Base-by-base conservation (phyloP, 2,329 filamentous ascomycete genomes). In the Huntiella decipiens region DNA sequence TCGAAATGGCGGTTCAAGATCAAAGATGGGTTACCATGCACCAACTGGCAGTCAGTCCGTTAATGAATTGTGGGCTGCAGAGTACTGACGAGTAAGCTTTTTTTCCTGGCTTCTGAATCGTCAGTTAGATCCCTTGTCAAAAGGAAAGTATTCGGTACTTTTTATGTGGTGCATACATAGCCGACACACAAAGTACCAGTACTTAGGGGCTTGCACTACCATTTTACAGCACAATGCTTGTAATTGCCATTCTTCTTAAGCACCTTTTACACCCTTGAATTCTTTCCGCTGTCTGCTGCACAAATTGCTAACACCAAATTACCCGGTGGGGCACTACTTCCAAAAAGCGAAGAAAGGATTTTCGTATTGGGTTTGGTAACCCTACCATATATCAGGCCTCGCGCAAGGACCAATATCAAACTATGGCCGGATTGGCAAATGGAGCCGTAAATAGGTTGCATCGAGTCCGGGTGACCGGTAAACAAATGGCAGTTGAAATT, bases 11-110 rank as follows among this genome's bases (percentile, higher is more conserved):
- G 3, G 22, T 28, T 28, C 22, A 28, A 43, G 22, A 28, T 28
- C 22, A 28, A 28, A 28, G 22, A 28, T 28, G 22, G 22, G 8
- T 28, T 28, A 7, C 22, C 22, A 28, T 28, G 22, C 22, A 28
- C 22, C 22, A 28, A 28, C 22, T 94, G 73, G 94, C 86, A 61
- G 83, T 73, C 86, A 94, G 94, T 59, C 57, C 72, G 40, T 38
- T 43, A 38, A 33, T 31, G 11, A 31, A 15, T 41, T 50, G 41
- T 47, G 40, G 46, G 47, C 39, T 53, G 53, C 22, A 28, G 22
- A 7, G 22, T 28, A 28, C 22, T 62, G 60, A 62, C 59, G 58
- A 58, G 60, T 63, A 60, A 62, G 60, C 60, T 58, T 57, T 60
- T 61, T 62, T 62, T 60, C 56, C 51, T 48, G 56, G 48, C 44